A percentile compares a stretch with the other conserved stretches of the same genome.
Conservation (phyloP, 192 early-diverging fungal species). For the Entophlyctis luteolus region DNA sequence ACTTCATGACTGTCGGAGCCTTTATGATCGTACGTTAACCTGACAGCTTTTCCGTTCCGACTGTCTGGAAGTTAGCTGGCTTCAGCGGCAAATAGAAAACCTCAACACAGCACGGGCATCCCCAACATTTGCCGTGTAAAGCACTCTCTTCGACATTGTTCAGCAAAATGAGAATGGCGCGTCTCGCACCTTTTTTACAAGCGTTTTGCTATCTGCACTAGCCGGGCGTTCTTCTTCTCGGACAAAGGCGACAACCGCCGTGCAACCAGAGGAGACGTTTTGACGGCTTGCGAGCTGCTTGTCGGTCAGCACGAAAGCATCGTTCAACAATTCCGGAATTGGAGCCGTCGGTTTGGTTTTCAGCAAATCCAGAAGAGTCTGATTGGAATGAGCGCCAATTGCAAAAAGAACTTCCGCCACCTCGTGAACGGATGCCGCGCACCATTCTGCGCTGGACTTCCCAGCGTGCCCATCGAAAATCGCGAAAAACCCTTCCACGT, state of each 20-base stretch:
- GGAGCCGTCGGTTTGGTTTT: conserved; percentile 49
- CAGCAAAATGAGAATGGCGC: background rate
- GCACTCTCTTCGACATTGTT: conserved; percentile 53
- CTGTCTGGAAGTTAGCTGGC: conserved; percentile 32
- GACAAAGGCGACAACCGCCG: conserved; percentile 80
- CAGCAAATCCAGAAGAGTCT: conserved; percentile 68
- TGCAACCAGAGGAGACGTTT: conserved; percentile 84
- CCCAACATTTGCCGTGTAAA: conserved; percentile 95
- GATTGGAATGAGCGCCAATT: conserved; percentile 3
- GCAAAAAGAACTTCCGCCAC: conserved; percentile 26
- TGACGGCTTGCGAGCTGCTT: conserved; percentile 71
- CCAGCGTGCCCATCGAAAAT: conserved; percentile 98
- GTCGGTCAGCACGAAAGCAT: conserved; percentile 80
- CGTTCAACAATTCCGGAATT: conserved; percentile 78
- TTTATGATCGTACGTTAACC: conserved; percentile 98
- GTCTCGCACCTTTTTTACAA: conserved; percentile 4
- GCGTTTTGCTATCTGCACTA: background rate
- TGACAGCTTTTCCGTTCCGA: conserved; percentile 72
- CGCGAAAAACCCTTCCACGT: conserved; percentile 71
- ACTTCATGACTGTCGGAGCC: conserved; percentile 85
- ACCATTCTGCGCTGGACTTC: conserved; percentile 91
- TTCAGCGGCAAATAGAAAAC: conserved; percentile 31
- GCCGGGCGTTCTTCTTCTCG: conserved; percentile 40
- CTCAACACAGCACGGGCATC: conserved; percentile 92
- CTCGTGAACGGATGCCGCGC: conserved; percentile 80